Conservation (phyloP, 164 flowering plant genomes). For the Aristolochia contorta region DNA sequence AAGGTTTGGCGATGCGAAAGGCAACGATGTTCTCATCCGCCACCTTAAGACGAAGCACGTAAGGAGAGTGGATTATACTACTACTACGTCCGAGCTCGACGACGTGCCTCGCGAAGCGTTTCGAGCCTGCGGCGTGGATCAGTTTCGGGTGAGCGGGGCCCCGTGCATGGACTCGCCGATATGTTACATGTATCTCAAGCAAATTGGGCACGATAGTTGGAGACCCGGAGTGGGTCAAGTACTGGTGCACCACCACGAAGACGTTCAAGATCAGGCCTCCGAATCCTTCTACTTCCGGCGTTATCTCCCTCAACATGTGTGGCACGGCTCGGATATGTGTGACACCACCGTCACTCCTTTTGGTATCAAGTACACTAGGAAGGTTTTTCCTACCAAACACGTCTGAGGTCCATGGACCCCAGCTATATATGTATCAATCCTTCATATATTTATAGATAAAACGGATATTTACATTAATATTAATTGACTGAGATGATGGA, state of each 20-base stretch:
- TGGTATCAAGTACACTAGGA: conserved; percentile 41
- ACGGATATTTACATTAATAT: too few species aligned
- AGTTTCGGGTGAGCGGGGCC: conserved; percentile 34
- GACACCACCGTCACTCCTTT: conserved; percentile 48
- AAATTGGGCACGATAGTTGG: conserved; percentile 47
- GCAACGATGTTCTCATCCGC: conserved; percentile 34
- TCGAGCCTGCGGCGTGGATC: conserved; percentile 43
- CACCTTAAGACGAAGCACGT: conserved; percentile 45
- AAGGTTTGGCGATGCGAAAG: conserved; percentile 45
- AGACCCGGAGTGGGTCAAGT: conserved; percentile 56
- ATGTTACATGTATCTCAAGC: conserved; percentile 50
- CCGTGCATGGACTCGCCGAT: conserved; percentile 41
- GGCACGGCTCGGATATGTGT: conserved; percentile 56
- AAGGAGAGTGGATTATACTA: conserved; percentile 21
- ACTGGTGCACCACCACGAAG: too few species aligned
- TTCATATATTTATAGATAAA: too few species aligned
- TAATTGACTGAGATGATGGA: too few species aligned
- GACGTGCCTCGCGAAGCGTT: conserved; percentile 40
- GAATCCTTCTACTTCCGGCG: conserved; percentile 42
- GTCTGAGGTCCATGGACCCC: too few species aligned
- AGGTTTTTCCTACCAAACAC: conserved; percentile 20
- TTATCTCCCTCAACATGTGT: conserved; percentile 42
- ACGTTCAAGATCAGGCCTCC: conserved; percentile 18
- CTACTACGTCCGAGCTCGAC: conserved; percentile 13
- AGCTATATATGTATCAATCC: too few species aligned